Conservation (phyloP, 2,329 filamentous ascomycete species). For the Didymella keratinophila region DNA sequence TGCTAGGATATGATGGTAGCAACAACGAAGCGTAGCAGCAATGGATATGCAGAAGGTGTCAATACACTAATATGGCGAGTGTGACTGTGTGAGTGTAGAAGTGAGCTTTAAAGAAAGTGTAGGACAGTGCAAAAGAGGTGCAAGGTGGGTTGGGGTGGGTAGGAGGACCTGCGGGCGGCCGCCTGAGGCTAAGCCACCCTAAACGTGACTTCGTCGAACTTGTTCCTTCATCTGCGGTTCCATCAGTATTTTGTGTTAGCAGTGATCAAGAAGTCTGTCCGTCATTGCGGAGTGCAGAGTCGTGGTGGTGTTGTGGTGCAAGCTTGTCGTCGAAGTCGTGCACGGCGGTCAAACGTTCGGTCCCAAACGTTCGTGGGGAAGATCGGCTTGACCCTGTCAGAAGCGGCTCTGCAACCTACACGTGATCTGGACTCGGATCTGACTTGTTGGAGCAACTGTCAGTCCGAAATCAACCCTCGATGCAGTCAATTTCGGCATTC, state of each 20-base stretch:
- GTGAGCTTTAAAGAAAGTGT: conserved; percentile 1
- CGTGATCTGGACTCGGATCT: conserved; percentile 4
- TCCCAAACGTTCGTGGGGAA: conserved; percentile 31
- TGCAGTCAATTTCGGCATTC: background rate
- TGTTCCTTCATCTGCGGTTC: conserved; percentile 30
- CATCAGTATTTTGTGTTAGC: conserved; percentile 36
- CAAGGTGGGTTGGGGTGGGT: conserved; percentile 9
- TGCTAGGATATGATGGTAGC: conserved; percentile 3
- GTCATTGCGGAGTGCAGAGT: conserved; percentile 28
- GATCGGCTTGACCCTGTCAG: conserved; percentile 4
- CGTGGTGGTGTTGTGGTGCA: conserved; percentile 29
- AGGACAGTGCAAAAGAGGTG: conserved; percentile 7
- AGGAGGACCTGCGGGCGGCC: conserved; percentile 6
- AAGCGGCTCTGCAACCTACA: conserved; percentile 12
- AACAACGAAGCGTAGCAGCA: conserved; percentile 5
- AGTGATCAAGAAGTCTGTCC: conserved; percentile 34
- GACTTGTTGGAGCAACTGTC: background rate
- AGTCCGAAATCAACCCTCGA: background rate
- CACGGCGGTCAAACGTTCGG: conserved; percentile 27
- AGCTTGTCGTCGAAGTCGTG: conserved; percentile 38
- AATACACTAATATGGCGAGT: background rate
- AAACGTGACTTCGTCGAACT: conserved; percentile 25
- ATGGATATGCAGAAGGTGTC: conserved; percentile 1
- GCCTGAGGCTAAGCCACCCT: conserved; percentile 41
- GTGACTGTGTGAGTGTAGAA: conserved; percentile 2